Evolutionary conservation across 768 basidiomycete species (phyloP), one percentile per base, ranked within the genome.

Genomic region (Lactarius psammicola): DNA sequence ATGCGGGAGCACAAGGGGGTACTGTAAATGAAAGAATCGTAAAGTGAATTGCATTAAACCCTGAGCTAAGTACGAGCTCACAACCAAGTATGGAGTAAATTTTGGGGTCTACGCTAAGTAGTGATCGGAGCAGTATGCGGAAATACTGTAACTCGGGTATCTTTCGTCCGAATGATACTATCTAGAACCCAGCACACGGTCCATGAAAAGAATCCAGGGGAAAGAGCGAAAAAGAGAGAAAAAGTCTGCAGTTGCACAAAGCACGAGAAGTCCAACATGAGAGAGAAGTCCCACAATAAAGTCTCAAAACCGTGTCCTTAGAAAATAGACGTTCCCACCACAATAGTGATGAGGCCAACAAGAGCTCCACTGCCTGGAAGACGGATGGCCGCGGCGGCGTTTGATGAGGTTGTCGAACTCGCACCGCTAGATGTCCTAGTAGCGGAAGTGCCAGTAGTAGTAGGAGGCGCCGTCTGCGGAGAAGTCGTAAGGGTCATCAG

Each of bases 251-350:
- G 33, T 11, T 54, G 36, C 30, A 34, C 26, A 28, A 40, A 17
- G n/a, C n/a, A n/a, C 40, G 20, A 11, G 40, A 20, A 44, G 53
- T 60, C 59, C 59, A 4, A 56, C 15, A 36, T 30, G n/a, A n/a
- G n/a, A n/a, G 13, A 20, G 3, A 10, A 34, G 31, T 40, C 30
- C 38, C 17, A 26, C 18, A 59, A 59, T 58, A 64, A 40, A 5
- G 51, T 65, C 54, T 23, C n/a, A 60, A n/a, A 38, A n/a, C 10
- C 36, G 11, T 17, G 40, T 62, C 31, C 51, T 26, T 62, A 66
- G 26, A 58, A 58, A 58, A 63, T n/a, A 40, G 26, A 59, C 15
- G 51, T 15, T 13, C 61, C 61, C 4, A 58, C 9, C 28, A 38
- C 18, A 17, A 59, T 8, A 15, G 51, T 40, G 26, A 59, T 7